phyloP scores from a whole-genome alignment of 106 monocot species.

The Platanthera zijinensis region DNA sequence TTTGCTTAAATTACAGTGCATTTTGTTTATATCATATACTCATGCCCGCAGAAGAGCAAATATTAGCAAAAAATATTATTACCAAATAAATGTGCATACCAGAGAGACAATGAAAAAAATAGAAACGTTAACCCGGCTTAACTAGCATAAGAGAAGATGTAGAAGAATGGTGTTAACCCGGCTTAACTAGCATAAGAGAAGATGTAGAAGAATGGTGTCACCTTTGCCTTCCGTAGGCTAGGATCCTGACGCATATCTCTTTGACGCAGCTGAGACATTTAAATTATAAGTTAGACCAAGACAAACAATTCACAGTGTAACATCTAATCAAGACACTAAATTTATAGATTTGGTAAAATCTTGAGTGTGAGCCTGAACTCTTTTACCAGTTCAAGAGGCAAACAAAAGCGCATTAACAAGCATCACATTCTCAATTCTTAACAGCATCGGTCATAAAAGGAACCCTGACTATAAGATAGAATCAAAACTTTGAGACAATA shows the following conservation, averaged over 20 bases:
- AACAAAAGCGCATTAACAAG: neutral
- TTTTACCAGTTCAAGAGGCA: neutral
- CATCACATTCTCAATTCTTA: too few species aligned
- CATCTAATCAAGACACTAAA: neutral
- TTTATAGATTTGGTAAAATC: neutral
- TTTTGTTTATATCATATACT: too few species aligned
- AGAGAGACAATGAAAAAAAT: neutral
- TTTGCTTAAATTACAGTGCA: too few species aligned
- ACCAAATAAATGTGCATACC: neutral
- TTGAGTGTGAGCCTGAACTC: neutral
- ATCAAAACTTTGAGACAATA: too few species aligned
- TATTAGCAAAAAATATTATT: constrained; percentile 1
- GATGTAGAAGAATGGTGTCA: constrained; percentile 11
- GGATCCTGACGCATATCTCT: constrained; percentile 53
- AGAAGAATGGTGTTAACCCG: constrained; percentile 2
- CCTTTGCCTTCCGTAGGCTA: constrained; percentile 41
- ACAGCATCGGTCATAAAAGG: too few species aligned
- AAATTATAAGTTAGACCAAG: constrained; percentile 9
- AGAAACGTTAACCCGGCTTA: neutral
- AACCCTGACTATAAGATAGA: too few species aligned
- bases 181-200: neutral
- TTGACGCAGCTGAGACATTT: constrained; percentile 41
- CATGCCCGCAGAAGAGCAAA: neutral
- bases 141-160: neutral
- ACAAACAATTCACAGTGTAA: neutral